Percentiles rank a stretch among this genome's conserved stretches.
Evolutionary conservation across 1,139 yeast species (phyloP).

Genomic region (Yamadazyma sp.): DNA sequence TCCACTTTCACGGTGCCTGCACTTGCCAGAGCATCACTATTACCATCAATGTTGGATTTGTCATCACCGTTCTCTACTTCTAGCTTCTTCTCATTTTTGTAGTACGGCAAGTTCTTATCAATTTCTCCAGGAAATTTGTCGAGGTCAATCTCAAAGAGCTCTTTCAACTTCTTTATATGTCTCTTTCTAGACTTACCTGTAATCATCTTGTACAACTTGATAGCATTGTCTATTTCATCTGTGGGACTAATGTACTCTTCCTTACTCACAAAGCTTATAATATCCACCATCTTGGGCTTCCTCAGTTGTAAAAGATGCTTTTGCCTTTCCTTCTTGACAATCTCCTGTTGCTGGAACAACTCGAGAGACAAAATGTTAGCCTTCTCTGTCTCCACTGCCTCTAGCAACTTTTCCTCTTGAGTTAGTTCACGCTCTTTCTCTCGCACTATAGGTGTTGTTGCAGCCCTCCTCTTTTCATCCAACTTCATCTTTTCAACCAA

Average conservation of each 20-base stretch:
- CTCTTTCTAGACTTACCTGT: slow-evolving; percentile 37
- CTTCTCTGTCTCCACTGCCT: slow-evolving; percentile 84
- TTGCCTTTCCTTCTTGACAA: slow-evolving; percentile 75
- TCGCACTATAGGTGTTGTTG: slow-evolving; percentile 42
- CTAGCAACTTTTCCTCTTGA: slow-evolving; percentile 81
- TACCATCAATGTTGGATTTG: neutral
- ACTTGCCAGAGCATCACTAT: slow-evolving; percentile 4
- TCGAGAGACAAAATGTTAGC: slow-evolving; percentile 72
- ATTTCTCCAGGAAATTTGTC: slow-evolving; percentile 36
- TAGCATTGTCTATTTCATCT: slow-evolving; percentile 54
- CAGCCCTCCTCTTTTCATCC: slow-evolving; percentile 66
- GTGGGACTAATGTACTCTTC: slow-evolving; percentile 45
- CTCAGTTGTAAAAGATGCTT: slow-evolving; percentile 68
- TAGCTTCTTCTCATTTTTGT: slow-evolving; percentile 23
- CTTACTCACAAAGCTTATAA: slow-evolving; percentile 50
- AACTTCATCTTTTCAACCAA: slow-evolving; percentile 71
- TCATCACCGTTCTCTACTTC: slow-evolving; percentile 2
- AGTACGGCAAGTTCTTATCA: slow-evolving; percentile 36
- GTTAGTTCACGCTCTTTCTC: slow-evolving; percentile 58
- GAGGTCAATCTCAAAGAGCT: slow-evolving; percentile 16
- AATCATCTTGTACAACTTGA: slow-evolving; percentile 24
- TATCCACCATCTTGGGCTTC: slow-evolving; percentile 56
- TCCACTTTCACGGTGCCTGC: neutral
- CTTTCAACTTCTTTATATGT: slow-evolving; percentile 21
- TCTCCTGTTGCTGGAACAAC: slow-evolving; percentile 79